Evolutionary conservation across 805 yeast genomes (phyloP), one percentile per base, ranked within the genome.

Genomic region (Metschnikowia henanensis): DNA sequence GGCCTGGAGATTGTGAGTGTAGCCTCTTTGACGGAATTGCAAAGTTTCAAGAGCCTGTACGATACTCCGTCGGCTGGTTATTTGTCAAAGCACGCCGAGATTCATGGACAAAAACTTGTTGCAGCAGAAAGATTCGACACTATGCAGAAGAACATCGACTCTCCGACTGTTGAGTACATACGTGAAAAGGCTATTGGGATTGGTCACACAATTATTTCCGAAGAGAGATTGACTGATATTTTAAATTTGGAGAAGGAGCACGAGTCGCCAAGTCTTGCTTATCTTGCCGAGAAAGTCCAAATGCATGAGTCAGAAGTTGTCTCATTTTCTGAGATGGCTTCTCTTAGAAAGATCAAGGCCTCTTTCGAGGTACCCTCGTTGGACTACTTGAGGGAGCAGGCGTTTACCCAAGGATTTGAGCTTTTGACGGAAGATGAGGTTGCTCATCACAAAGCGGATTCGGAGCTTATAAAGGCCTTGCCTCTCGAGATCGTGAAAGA

Each of bases 401-500:
- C 46, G 12, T 22, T 19, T 6, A 30, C 17, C 6, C 34, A 23
- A 1, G 45, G 45, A 9, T 30, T 16, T 25, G 37, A 41, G 12
- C 18, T 49, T 16, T 6, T 53, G n/a, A 13, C 49, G 2, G 21
- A 15, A 16, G 46, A 39, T 1, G 40, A 45, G 19, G 32, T 43
- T 17, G 40, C 35, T 4, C 41, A 29, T 12, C 26, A 26, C 13
- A 37, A 45, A 31, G 22, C 36, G 12, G 17, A 28, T 15, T 36
- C 41, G 33, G n/a, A 38, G 15, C 37, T 43, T 3, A 31, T 19
- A 4, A 30, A 26, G 4, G 30, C 35, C 10, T 64, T 65, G 5
- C 49, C 22, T 33, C 35, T 17, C 3, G 65, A 59, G n/a, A 53
- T 51, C 35, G 49, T 59, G 6, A 49, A 46, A 8, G 41, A 59